Percentiles rank a stretch among this genome's conserved stretches.
Conservation (phyloP, 2,329 filamentous ascomycete genomes). For the Fusarium longipes region DNA sequence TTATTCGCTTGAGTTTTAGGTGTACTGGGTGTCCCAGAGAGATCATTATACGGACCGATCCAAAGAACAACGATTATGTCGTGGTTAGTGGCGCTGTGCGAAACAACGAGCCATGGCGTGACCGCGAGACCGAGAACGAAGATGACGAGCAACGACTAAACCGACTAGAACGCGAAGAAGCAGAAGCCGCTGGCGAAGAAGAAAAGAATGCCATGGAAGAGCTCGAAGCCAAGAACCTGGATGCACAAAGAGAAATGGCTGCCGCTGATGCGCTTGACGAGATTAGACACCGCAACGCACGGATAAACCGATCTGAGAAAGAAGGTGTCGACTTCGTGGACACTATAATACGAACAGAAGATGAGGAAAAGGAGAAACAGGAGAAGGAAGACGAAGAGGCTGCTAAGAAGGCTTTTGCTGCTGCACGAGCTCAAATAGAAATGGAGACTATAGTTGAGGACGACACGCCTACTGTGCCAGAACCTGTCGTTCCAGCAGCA, state of each 20-base stretch:
- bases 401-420: constrained; percentile 80
- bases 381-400: constrained; percentile 87
- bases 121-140: constrained; percentile 72
- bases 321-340: constrained; percentile 72
- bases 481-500: background rate
- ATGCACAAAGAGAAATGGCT: constrained; percentile 95
- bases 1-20: constrained; percentile 50
- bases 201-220: constrained; percentile 95
- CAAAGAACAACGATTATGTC: constrained; percentile 93
- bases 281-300: constrained; percentile 90
- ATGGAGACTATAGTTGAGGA: constrained; percentile 65
- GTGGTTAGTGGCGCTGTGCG: constrained; percentile 84
- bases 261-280: constrained; percentile 96
- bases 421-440: constrained; percentile 65
- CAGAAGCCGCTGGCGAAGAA: constrained; percentile 69
- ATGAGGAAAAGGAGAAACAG: constrained; percentile 71
- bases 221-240: constrained; percentile 90
- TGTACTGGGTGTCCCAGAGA: constrained; percentile 88
- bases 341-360: constrained; percentile 63
- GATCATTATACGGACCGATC: constrained; percentile 94
- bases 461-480: constrained; percentile 45
- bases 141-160: constrained; percentile 90
- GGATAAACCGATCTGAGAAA: constrained; percentile 80
- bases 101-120: constrained; percentile 92
- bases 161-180: constrained; percentile 80